Evolutionary conservation across 345 rosid species (phyloP).

Genomic region (Euphorbia peplus): DNA sequence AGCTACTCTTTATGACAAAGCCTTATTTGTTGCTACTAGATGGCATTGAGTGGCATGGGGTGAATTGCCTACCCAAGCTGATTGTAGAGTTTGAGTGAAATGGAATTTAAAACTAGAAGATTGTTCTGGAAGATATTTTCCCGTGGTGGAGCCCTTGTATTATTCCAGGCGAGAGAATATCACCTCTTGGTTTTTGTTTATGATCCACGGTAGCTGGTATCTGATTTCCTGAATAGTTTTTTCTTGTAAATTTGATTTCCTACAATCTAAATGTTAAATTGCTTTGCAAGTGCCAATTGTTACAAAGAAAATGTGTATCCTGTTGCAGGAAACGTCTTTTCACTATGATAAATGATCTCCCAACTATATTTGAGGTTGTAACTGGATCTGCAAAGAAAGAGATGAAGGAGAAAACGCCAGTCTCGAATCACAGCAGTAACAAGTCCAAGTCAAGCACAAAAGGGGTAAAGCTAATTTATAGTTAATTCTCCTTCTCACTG

Average conservation of each 20-base stretch:
- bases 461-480: slow-evolving; percentile 18
- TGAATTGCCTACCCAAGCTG: no score
- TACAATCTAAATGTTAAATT: not conserved
- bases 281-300: not conserved
- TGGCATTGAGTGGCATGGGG: no score
- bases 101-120: no score
- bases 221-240: not conserved
- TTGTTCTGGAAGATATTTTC: not conserved
- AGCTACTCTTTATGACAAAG: not conserved
- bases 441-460: slow-evolving; percentile 25
- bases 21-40: not conserved
- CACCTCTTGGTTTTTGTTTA: not conserved
- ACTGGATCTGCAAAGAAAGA: slow-evolving; percentile 27
- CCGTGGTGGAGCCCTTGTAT: not conserved
- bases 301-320: not conserved
- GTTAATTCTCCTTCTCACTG: not conserved
- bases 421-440: slow-evolving; percentile 26
- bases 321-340: slow-evolving; percentile 28
- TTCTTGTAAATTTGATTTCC: not conserved
- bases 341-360: slow-evolving; percentile 27
- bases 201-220: not conserved
- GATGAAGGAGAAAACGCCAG: slow-evolving; percentile 24
- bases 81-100: no score
- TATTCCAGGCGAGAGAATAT: not conserved
- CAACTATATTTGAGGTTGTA: slow-evolving; percentile 29